Evolutionary conservation across 1,284 basidiomycete species (phyloP).

Genomic region (Dichomitus squalens): DNA sequence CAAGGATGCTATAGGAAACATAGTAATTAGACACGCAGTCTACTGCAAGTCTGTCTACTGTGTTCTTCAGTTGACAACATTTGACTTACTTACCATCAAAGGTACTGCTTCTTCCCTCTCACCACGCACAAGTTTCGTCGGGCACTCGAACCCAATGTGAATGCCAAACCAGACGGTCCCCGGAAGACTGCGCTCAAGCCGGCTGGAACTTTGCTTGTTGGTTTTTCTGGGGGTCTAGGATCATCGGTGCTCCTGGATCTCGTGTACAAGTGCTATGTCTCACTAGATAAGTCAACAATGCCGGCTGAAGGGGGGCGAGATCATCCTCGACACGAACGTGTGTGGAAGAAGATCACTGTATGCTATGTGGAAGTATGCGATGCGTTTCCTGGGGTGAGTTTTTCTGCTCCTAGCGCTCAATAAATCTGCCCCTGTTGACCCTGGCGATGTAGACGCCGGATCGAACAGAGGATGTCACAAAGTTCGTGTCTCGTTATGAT

Average conservation of each 20-base stretch:
- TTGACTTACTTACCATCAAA: slow-evolving; percentile 30
- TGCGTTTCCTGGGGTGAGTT: slow-evolving; percentile 61
- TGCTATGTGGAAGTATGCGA: slow-evolving; percentile 72
- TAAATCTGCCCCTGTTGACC: slow-evolving; percentile 3
- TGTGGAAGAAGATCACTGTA: slow-evolving; percentile 64
- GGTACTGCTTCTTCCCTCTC: slow-evolving; percentile 69
- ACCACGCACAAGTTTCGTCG: slow-evolving; percentile 66
- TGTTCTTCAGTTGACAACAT: neutral
- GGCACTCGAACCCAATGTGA: slow-evolving; percentile 65
- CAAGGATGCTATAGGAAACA: slow-evolving; percentile 61
- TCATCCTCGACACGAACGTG: slow-evolving; percentile 62
- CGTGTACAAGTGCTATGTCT: slow-evolving; percentile 62
- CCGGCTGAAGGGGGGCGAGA: slow-evolving; percentile 56
- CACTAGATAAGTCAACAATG: slow-evolving; percentile 31
- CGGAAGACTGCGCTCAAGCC: slow-evolving; percentile 60
- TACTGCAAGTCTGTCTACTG: slow-evolving; percentile 72
- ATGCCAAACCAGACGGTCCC: slow-evolving; percentile 50
- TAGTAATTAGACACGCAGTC: slow-evolving; percentile 76
- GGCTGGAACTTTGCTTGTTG: slow-evolving; percentile 65
- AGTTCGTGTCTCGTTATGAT: slow-evolving; percentile 48
- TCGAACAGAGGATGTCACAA: slow-evolving; percentile 51
- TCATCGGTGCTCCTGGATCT: slow-evolving; percentile 75
- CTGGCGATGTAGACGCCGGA: slow-evolving; percentile 50
- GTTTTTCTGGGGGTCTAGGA: slow-evolving; percentile 73
- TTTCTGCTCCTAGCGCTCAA: neutral